Conservation (phyloP, 2,329 filamentous ascomycete genomes). For the Bipolaris victoriae region DNA sequence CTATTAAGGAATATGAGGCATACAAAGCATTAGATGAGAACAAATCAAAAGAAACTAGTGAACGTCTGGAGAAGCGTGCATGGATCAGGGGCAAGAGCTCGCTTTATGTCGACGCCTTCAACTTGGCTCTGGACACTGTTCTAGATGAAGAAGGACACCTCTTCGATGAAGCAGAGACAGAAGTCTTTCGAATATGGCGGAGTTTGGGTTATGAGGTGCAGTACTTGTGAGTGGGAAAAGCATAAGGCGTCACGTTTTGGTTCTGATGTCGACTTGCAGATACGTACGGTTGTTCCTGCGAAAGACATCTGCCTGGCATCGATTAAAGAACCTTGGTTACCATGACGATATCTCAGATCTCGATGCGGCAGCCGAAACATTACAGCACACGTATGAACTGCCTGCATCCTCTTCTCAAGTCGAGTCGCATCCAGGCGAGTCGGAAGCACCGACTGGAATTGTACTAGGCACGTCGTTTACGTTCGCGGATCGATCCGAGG, state of each 20-base stretch:
- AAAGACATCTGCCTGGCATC: conserved; percentile 91
- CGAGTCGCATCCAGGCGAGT: conserved; percentile 55
- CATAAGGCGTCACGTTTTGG: background rate
- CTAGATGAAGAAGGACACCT: conserved; percentile 86
- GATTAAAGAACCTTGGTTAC: conserved; percentile 77
- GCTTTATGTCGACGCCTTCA: conserved; percentile 97
- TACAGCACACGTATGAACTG: conserved; percentile 66
- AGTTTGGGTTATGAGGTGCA: conserved; percentile 81
- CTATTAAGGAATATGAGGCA: conserved; percentile 79
- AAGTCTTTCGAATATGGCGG: conserved; percentile 79
- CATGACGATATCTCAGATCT: conserved; percentile 82
- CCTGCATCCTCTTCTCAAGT: conserved; percentile 53
- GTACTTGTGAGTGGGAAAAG: conserved; percentile 70
- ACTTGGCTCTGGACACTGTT: conserved; percentile 87
- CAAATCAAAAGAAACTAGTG: conserved; percentile 50
- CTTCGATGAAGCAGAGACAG: conserved; percentile 79
- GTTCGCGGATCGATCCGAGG: conserved; percentile 80
- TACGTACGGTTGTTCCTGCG: conserved; percentile 92
- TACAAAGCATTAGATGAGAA: conserved; percentile 64
- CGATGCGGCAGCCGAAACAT: conserved; percentile 65
- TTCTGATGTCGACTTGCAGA: conserved; percentile 52
- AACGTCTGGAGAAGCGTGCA: conserved; percentile 61
- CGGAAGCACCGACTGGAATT: conserved; percentile 55
- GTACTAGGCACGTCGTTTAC: conserved; percentile 65
- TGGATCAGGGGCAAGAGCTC: conserved; percentile 84